Evolutionary conservation across 2,329 filamentous ascomycete genomes (phyloP).

Genomic region (Curvularia verruculosa): DNA sequence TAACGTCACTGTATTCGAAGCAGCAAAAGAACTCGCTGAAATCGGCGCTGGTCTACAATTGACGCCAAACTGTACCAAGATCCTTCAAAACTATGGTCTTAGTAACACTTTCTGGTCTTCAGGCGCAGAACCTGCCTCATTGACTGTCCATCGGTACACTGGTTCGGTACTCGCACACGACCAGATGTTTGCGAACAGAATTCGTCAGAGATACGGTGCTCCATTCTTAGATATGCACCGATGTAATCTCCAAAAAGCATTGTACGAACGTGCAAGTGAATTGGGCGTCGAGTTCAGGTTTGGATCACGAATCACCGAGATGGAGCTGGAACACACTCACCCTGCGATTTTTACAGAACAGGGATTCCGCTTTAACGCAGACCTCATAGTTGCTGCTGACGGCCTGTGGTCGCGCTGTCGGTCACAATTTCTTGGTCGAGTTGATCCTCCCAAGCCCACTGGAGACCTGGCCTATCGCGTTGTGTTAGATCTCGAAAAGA

Average conservation of each 20-base stretch:
- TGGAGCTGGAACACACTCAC: constrained; percentile 47
- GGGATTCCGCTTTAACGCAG: constrained; percentile 37
- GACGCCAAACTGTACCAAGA: constrained; percentile 45
- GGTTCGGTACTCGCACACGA: constrained; percentile 54
- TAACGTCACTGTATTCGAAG: constrained; percentile 11
- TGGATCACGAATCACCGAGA: constrained; percentile 46
- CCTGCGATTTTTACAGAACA: constrained; percentile 26
- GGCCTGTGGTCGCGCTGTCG: constrained; percentile 65
- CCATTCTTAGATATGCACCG: constrained; percentile 64
- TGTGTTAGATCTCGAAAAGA: constrained; percentile 58
- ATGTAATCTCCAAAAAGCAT: constrained; percentile 61
- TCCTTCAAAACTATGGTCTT: constrained; percentile 57
- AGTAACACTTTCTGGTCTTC: constrained; percentile 39
- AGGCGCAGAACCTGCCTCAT: constrained; percentile 48
- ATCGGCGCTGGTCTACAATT: constrained; percentile 26
- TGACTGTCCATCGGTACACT: constrained; percentile 53
- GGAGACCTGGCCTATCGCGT: constrained; percentile 69
- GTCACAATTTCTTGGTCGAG: constrained; percentile 52
- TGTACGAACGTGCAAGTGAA: constrained; percentile 56
- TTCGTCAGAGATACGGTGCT: constrained; percentile 58
- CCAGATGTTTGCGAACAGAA: constrained; percentile 56
- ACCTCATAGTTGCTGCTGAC: constrained; percentile 66
- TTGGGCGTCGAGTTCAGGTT: constrained; percentile 57
- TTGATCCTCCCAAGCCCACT: constrained; percentile 60
- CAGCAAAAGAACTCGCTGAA: constrained; percentile 2